Conservation (phyloP, 176 grass and related monocot genomes). For the Elymus sibiricus region DNA sequence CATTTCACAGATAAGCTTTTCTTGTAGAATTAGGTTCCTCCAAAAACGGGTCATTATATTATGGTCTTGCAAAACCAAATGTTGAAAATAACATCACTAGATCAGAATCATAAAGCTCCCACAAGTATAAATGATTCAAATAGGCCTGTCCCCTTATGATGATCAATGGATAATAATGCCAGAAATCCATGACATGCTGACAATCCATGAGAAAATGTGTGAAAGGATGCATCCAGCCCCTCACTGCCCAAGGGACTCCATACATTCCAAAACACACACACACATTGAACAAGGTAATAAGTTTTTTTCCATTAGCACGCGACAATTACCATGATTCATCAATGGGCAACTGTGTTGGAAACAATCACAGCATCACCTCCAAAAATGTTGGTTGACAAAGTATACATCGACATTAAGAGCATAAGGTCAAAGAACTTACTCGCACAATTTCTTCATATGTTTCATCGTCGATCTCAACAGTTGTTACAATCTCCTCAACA, state of each 20-base stretch:
- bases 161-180: neutral
- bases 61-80: neutral
- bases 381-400: neutral
- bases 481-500: conserved; percentile 95
- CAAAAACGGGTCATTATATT: neutral
- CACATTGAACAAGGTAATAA: neutral
- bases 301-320: neutral
- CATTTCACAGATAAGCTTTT: neutral
- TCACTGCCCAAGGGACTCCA: neutral
- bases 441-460: conserved; percentile 99
- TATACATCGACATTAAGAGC: neutral
- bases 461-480: conserved; percentile 93
- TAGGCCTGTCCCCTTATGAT: neutral
- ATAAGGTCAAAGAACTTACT: conserved; percentile 36
- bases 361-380: neutral
- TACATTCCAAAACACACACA: neutral
- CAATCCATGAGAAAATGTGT: too few relatives aligned
- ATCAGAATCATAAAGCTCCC: neutral
- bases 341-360: neutral
- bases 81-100: neutral
- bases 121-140: neutral
- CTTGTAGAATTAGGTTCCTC: neutral
- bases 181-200: too few relatives aligned
- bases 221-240: neutral
- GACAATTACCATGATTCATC: neutral